Conservation (phyloP, 2,329 filamentous ascomycete species). For the Biscogniauxia sp. region DNA sequence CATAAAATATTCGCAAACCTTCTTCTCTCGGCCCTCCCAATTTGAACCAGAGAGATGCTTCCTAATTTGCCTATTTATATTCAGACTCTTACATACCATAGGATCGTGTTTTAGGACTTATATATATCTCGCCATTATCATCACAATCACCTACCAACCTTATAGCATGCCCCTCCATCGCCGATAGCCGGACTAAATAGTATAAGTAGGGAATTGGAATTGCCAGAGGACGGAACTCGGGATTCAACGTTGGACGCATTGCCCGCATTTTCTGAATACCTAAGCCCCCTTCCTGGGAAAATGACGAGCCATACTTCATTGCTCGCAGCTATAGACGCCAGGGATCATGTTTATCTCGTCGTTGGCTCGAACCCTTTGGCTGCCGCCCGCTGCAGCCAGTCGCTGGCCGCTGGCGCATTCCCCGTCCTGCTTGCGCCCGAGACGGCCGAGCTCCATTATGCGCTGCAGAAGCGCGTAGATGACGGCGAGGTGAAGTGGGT, state of each 20-base stretch:
- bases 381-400: conserved; percentile 76
- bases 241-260: neutral
- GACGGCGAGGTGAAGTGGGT: conserved; percentile 65
- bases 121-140: too few relatives aligned
- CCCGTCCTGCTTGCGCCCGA: conserved; percentile 76
- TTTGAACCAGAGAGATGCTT: too few relatives aligned
- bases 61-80: too few relatives aligned
- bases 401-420: conserved; percentile 75
- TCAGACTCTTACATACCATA: too few relatives aligned
- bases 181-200: neutral
- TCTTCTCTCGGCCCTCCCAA: too few relatives aligned
- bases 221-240: neutral
- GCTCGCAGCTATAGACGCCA: conserved; percentile 70
- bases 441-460: conserved; percentile 56
- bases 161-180: neutral
- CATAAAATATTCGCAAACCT: too few relatives aligned
- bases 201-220: too few relatives aligned
- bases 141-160: too few relatives aligned
- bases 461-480: conserved; percentile 62
- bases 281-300: neutral
- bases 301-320: conserved; percentile 46
- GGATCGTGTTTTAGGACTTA: too few relatives aligned
- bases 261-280: neutral
- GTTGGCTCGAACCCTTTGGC: conserved; percentile 85
- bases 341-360: conserved; percentile 75